Conservation (phyloP, 1,139 yeast species). For the Geotrichum cucujoidarum region DNA sequence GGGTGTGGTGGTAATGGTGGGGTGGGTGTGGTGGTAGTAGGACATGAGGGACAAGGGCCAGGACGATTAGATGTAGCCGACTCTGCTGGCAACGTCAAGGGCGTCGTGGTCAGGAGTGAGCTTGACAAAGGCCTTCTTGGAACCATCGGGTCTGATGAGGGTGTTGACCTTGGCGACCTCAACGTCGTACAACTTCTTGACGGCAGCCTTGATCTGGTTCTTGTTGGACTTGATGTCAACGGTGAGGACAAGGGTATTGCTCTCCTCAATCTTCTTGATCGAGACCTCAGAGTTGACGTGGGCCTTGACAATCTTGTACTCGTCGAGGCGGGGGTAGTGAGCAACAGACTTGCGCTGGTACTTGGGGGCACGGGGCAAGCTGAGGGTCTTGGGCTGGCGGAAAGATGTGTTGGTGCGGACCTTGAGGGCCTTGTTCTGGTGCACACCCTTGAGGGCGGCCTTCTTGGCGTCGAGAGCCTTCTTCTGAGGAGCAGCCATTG, state of each 20-base stretch:
- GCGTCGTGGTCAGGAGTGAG: slow-evolving; percentile 99
- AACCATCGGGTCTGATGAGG: slow-evolving; percentile 96
- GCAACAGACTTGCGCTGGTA: slow-evolving; percentile 96
- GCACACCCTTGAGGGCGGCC: slow-evolving; percentile 97
- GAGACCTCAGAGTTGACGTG: slow-evolving; percentile 99
- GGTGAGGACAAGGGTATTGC: slow-evolving; percentile 98
- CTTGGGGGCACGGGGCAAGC: slow-evolving; percentile 89
- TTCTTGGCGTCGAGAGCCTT: slow-evolving; percentile 98
- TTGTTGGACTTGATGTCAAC: slow-evolving; percentile 96
- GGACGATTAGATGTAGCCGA: slow-evolving; percentile 89
- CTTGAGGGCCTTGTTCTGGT: slow-evolving; percentile 84
- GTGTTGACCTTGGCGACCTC: slow-evolving; percentile 94
- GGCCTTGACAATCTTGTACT: slow-evolving; percentile 88
- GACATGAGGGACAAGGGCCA: no score
- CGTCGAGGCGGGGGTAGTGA: slow-evolving; percentile 95
- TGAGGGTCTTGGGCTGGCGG: slow-evolving; percentile 97
- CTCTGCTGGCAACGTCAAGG: slow-evolving; percentile 99
- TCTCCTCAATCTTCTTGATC: slow-evolving; percentile 98
- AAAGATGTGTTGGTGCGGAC: slow-evolving; percentile 93
- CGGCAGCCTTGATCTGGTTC: slow-evolving; percentile 96
- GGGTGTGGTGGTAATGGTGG: no score
- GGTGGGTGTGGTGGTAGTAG: no score
- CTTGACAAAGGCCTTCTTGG: slow-evolving; percentile 99
- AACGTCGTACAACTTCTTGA: slow-evolving; percentile 96
- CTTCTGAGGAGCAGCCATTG: slow-evolving; percentile 38